These are phyloP conservation scores for Suhomyces pyralidae DNA, from an alignment of 805 yeast genomes.

Conservation along the genomic window DNA sequence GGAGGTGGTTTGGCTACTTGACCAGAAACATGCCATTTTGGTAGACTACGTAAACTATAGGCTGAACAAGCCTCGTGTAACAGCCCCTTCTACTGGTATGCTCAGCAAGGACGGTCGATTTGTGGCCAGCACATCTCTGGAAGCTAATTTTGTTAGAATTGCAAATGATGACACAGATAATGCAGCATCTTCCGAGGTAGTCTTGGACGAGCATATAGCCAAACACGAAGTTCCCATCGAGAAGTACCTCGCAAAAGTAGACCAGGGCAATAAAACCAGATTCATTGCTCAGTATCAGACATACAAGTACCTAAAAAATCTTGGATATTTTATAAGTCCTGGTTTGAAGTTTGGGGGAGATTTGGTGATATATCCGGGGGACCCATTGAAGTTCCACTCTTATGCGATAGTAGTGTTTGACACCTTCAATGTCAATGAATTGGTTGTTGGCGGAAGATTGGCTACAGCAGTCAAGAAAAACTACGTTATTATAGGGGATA, in stretches of 20 bases:
- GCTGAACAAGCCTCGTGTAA: not conserved
- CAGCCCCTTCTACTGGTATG: not conserved
- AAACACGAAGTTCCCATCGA: not conserved
- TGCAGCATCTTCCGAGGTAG: not conserved
- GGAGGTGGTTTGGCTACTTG: conserved; percentile 67
- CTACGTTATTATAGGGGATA: conserved; percentile 57
- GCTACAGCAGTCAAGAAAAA: conserved; percentile 91
- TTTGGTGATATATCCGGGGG: conserved; percentile 91
- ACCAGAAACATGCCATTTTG: conserved; percentile 39
- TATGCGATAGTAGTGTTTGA: conserved; percentile 67
- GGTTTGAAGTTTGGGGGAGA: conserved; percentile 91
- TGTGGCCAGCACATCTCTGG: not conserved
- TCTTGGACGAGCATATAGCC: not conserved
- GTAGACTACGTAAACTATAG: conserved; percentile 36
- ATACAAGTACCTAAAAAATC: conserved; percentile 40
- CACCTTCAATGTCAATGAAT: conserved; percentile 52
- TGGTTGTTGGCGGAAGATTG: conserved; percentile 83
- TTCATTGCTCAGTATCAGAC: conserved; percentile 10
- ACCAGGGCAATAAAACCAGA: not conserved
- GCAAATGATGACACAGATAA: not conserved
- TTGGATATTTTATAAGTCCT: conserved; percentile 63
- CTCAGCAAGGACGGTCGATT: not conserved
- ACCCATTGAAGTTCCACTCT: conserved; percentile 86
- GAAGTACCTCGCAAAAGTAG: not conserved
- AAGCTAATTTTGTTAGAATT: conserved; percentile 6